phyloP scores from a whole-genome alignment of 225 moss, liverwort and hornwort species.

The Straminergon stramineum region DNA sequence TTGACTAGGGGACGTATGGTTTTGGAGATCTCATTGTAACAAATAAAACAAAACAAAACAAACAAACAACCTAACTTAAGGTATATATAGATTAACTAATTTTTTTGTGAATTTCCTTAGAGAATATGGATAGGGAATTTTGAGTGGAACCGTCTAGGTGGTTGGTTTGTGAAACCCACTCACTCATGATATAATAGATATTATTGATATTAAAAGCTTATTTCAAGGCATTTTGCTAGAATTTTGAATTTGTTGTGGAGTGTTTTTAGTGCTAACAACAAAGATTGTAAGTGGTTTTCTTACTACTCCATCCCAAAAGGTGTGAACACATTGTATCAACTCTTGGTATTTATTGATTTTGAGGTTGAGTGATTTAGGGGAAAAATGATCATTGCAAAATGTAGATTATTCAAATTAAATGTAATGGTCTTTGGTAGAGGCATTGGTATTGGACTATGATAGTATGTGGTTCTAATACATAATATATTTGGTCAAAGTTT shows the following conservation, averaged over 20 bases:
- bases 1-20: too few species aligned
- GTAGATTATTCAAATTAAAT: not conserved
- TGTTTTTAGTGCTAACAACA: not conserved
- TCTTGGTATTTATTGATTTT: not conserved
- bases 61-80: too few species aligned
- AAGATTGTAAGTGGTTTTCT: not conserved
- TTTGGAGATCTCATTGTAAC: too few species aligned
- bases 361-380: not conserved
- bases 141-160: rapidly evolving
- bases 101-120: not conserved
- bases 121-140: not conserved
- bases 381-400: not conserved
- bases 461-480: not conserved
- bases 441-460: not conserved
- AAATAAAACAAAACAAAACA: too few species aligned
- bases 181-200: not conserved
- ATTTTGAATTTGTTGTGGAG: not conserved
- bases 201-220: not conserved
- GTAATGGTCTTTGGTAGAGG: not conserved
- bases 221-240: not conserved
- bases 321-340: not conserved
- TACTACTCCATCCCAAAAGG: not conserved
- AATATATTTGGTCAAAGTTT: not conserved
- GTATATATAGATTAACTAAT: not conserved
- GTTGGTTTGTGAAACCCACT: not conserved